Evolutionary conservation across 805 yeast genomes (phyloP), one percentile per base, ranked within the genome.

Genomic region (Yarrowia bubula): DNA sequence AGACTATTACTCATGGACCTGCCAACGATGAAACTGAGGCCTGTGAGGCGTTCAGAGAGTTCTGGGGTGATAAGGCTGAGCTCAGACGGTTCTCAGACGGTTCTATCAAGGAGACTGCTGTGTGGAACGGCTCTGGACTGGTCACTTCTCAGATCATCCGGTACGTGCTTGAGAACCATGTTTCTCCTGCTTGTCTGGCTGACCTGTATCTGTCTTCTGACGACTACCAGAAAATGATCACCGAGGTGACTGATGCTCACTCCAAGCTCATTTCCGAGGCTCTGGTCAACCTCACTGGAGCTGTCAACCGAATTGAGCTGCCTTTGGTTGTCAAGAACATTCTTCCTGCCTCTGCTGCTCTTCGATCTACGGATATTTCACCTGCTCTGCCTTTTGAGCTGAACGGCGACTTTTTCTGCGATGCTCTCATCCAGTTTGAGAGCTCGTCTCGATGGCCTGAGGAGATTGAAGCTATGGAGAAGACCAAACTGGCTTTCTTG

Each of bases 371-470:
- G 0, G 87, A 97, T 0, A 70, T 88, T 4, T 79, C 87, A 65
- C 86, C 85, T 68, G 98, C 98, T 0, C 90, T 85, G 43, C 96
- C 97, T 41, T 89, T 88, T 72, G 71, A 69, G 38, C 68, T 70
- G n/a, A 46, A 66, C 3, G 68, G 71, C 10, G 74, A 71, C 43
- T 72, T 72, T 9, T 85, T 90, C 79, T 90, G 88, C 70, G 92
- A 89, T 48, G 86, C 87, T 14, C 81, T 95, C 9, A 74, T 95
- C 41, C 96, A 92, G 75, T 90, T 95, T 75, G 99, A 95, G 77
- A 80, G 89, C 3, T 90, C 97, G 1, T 81, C 84, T n/a, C 86
- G 86, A 74, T 95, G 99, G 99, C 99, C 99, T 1, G 96, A 90
- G 75, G 97, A 95, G 74, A 74, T 91, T 6, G 77, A 81, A 43